phyloP scores from a whole-genome alignment of 2,329 filamentous ascomycete genomes.

The Aspergillus bombycis region DNA sequence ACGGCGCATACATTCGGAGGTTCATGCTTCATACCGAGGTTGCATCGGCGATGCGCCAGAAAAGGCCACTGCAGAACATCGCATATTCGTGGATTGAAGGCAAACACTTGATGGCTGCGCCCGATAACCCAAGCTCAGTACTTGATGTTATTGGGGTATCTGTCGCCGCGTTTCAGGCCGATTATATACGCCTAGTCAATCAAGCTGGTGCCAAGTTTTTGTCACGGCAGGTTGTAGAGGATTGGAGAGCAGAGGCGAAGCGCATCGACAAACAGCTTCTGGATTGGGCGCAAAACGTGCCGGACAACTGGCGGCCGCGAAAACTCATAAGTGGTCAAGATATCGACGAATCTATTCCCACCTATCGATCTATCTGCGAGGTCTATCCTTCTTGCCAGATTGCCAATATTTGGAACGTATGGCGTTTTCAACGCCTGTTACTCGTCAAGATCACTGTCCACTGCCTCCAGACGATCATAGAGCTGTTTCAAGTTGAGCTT shows the following conservation, averaged over 20 bases:
- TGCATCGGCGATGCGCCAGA: slow-evolving; percentile 22
- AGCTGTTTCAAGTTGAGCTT: not conserved
- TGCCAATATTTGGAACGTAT: not conserved
- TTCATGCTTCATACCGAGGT: slow-evolving; percentile 25
- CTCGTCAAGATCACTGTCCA: not conserved
- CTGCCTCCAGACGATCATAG: not conserved
- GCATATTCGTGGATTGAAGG: slow-evolving; percentile 17
- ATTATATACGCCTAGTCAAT: not conserved
- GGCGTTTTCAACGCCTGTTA: not conserved
- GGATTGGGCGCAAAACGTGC: slow-evolving; percentile 12
- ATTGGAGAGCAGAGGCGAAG: slow-evolving; percentile 14
- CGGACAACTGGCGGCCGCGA: slow-evolving; percentile 22
- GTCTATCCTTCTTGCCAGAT: not conserved
- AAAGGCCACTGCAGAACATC: slow-evolving; percentile 12
- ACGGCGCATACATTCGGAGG: slow-evolving; percentile 15
- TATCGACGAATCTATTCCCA: not conserved
- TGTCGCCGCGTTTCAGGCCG: not conserved
- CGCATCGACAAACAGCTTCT: slow-evolving; percentile 16
- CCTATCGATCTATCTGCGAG: not conserved
- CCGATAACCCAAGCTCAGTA: not conserved
- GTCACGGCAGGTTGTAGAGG: not conserved
- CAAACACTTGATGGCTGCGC: not conserved
- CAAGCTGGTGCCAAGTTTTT: not conserved
- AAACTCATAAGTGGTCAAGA: slow-evolving; percentile 11
- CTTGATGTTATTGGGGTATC: not conserved